Percentiles rank a stretch among this genome's conserved stretches.
Evolutionary conservation across 345 rosid genomes (phyloP).

Genomic region (Eucalyptus rudis): DNA sequence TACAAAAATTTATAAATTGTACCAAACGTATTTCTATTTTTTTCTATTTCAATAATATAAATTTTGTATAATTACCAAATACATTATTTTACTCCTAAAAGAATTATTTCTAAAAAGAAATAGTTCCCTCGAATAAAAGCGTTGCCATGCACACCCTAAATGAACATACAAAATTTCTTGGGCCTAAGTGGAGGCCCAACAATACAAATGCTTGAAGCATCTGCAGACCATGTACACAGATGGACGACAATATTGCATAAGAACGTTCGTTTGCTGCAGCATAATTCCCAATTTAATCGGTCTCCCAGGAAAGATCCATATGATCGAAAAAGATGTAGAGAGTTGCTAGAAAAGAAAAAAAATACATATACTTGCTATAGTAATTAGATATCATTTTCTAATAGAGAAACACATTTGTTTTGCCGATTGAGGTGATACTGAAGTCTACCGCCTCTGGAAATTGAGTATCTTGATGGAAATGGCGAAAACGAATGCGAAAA

Average conservation of each 20-base stretch:
- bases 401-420: neutral
- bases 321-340: neutral
- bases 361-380: neutral
- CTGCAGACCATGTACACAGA: too few species aligned
- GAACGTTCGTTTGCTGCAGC: neutral
- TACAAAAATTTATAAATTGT: too few species aligned
- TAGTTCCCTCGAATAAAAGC: too few species aligned
- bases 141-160: too few species aligned
- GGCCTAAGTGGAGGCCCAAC: too few species aligned
- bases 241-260: neutral
- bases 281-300: neutral
- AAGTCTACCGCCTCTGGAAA: slow-evolving; percentile 16
- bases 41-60: too few species aligned
- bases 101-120: too few species aligned
- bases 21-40: too few species aligned
- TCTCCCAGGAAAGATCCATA: neutral
- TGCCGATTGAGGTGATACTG: neutral
- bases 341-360: neutral
- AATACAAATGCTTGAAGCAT: too few species aligned
- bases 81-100: too few species aligned
- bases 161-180: too few species aligned
- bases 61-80: too few species aligned
- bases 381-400: neutral
- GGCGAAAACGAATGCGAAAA: slow-evolving; percentile 11
- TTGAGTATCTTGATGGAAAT: slow-evolving; percentile 8